Evolutionary conservation across 495 filamentous ascomycete species (phyloP).

Genomic region (Trichoderma reesei): DNA sequence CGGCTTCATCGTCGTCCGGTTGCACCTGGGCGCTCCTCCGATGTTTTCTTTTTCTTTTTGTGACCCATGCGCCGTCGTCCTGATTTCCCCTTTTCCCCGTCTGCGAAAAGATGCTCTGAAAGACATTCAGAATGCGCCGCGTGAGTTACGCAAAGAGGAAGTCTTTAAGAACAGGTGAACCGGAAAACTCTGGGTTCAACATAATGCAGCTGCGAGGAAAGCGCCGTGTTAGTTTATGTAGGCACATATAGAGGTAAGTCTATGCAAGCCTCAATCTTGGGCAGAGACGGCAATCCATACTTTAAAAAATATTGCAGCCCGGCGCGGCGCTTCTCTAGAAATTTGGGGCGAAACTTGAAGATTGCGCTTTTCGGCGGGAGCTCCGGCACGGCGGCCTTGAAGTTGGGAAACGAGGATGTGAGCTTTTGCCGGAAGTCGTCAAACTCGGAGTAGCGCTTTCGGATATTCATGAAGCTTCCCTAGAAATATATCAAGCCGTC

Average conservation of each 20-base stretch:
- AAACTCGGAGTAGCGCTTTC: constrained; percentile 51
- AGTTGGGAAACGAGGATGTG: constrained; percentile 43
- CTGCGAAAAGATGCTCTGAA: no score
- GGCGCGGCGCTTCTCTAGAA: constrained; percentile 42
- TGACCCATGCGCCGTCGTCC: background rate
- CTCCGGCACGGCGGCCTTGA: constrained; percentile 43
- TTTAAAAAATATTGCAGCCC: constrained; percentile 49
- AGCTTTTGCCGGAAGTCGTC: constrained; percentile 40
- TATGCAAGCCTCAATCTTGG: no score
- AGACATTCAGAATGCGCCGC: background rate
- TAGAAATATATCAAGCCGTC: constrained; percentile 13
- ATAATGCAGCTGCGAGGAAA: constrained; percentile 38
- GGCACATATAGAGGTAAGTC: background rate
- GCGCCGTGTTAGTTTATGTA: constrained; percentile 10
- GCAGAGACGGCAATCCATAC: constrained; percentile 22
- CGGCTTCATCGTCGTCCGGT: background rate
- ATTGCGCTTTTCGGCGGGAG: constrained; percentile 48
- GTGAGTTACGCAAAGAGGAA: constrained; percentile 42
- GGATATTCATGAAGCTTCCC: constrained; percentile 44
- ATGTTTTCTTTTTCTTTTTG: no score
- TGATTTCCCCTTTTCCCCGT: background rate
- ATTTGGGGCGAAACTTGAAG: constrained; percentile 41
- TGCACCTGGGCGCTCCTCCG: background rate
- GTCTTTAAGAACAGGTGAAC: constrained; percentile 45
- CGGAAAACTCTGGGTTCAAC: constrained; percentile 48